A percentile compares a stretch with the other conserved stretches of the same genome.
phyloP scores from a whole-genome alignment of 2,329 filamentous ascomycete species.

The Aspergillus novoparasiticus region DNA sequence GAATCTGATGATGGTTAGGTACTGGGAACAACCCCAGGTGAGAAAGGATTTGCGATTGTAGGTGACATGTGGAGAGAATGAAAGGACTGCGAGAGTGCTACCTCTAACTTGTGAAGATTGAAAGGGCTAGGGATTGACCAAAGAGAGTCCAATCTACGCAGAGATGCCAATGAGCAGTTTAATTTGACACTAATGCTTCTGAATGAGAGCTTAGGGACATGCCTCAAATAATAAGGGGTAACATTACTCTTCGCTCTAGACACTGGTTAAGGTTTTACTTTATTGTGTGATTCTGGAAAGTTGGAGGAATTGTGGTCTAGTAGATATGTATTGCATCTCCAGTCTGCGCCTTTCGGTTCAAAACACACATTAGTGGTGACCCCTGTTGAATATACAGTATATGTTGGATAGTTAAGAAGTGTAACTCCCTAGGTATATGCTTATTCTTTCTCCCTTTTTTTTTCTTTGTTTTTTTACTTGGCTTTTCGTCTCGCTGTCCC shows the following conservation, averaged over 20 bases:
- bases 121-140: slow-evolving; percentile 31
- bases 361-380: not conserved
- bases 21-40: slow-evolving; percentile 42
- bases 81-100: not conserved
- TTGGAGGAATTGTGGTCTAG: not conserved
- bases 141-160: slow-evolving; percentile 33
- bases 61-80: slow-evolving; percentile 16
- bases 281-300: not conserved
- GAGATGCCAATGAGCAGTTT: slow-evolving; percentile 43
- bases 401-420: not conserved
- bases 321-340: not conserved
- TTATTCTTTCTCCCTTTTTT: not conserved
- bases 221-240: slow-evolving; percentile 32
- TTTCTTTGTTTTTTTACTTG: not conserved
- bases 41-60: slow-evolving; percentile 36
- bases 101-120: slow-evolving; percentile 31
- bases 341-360: not conserved
- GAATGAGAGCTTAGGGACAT: slow-evolving; percentile 52
- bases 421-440: not conserved
- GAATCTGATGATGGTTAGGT: slow-evolving; percentile 47
- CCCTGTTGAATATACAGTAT: not conserved
- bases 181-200: slow-evolving; percentile 48
- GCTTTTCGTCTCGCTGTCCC: too few relatives aligned
- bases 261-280: not conserved
- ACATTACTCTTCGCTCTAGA: not conserved